phyloP scores from a whole-genome alignment of 2,329 filamentous ascomycete species.

The Colletotrichum melonis region DNA sequence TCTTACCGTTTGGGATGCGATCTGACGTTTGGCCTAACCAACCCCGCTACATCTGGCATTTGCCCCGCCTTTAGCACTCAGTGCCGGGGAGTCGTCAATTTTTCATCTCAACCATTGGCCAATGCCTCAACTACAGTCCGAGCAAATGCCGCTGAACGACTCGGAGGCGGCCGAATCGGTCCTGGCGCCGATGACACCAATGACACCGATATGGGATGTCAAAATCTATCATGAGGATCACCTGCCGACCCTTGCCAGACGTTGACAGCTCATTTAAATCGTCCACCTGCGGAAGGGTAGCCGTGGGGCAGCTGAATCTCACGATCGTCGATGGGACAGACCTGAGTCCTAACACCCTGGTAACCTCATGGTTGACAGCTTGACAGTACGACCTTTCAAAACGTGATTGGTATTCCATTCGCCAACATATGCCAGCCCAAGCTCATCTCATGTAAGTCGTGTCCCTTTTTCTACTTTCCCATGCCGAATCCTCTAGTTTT shows the following conservation, averaged over 20 bases:
- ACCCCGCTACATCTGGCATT: conserved; percentile 30
- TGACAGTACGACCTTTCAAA: conserved; percentile 15
- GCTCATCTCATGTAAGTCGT: conserved; percentile 32
- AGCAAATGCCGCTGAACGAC: conserved; percentile 20
- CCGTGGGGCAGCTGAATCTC: not conserved
- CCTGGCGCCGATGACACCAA: conserved; percentile 25
- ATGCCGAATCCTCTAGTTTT: conserved; percentile 66
- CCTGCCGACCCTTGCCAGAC: not conserved
- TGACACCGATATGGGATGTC: conserved; percentile 13
- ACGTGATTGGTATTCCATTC: conserved; percentile 34
- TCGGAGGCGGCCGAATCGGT: conserved; percentile 10
- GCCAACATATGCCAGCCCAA: conserved; percentile 34
- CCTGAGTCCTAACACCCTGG: not conserved
- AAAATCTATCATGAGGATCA: conserved; percentile 28
- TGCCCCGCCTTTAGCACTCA: conserved; percentile 20
- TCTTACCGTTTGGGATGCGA: conserved; percentile 21
- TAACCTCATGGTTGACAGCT: not conserved
- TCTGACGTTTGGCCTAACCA: conserved; percentile 26
- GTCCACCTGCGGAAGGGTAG: not conserved
- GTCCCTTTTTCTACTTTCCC: conserved; percentile 5
- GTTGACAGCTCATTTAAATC: conserved; percentile 16
- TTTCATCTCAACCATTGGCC: conserved; percentile 20
- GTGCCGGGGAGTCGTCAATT: conserved; percentile 12
- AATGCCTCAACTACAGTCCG: conserved; percentile 23
- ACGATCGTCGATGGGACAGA: not conserved